Conservation (phyloP, 768 basidiomycete genomes). For the Lactarius trivialis region DNA sequence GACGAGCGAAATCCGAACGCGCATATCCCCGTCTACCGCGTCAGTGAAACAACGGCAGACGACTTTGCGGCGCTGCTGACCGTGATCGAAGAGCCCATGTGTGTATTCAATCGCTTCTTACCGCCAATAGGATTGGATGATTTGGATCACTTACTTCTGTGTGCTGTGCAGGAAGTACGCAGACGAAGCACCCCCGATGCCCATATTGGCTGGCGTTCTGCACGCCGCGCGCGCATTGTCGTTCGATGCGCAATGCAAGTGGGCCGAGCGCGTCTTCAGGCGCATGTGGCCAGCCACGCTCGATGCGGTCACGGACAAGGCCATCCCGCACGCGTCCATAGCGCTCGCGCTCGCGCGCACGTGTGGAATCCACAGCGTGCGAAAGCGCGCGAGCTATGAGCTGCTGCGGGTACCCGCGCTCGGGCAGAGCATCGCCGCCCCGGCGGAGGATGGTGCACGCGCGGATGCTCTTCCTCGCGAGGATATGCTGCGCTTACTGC, state of each 20-base stretch:
- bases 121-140: background rate
- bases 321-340: conserved; percentile 27
- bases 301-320: conserved; percentile 17
- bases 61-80: conserved; percentile 33
- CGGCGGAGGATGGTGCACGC: background rate
- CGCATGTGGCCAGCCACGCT: conserved; percentile 30
- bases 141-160: background rate
- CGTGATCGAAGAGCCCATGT: conserved; percentile 33
- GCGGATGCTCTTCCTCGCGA: conserved; percentile 9
- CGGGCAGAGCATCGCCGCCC: conserved; percentile 24
- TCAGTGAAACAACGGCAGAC: conserved; percentile 25
- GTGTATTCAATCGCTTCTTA: conserved; percentile 11
- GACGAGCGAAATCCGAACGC: background rate
- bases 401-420: conserved; percentile 31
- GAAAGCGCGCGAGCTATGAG: conserved; percentile 38
- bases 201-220: conserved; percentile 30
- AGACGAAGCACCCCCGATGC: conserved; percentile 27
- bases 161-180: conserved; percentile 25
- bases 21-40: conserved; percentile 23
- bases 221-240: conserved; percentile 32
- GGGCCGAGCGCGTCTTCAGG: conserved; percentile 29
- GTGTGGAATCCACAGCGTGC: conserved; percentile 27
- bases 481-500: conserved; percentile 26
- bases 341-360: conserved; percentile 31
- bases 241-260: conserved; percentile 30